Percentiles rank a stretch among this genome's conserved stretches.
Evolutionary conservation across 1,284 basidiomycete species (phyloP).

Genomic region (Sporisorium sorghi): DNA sequence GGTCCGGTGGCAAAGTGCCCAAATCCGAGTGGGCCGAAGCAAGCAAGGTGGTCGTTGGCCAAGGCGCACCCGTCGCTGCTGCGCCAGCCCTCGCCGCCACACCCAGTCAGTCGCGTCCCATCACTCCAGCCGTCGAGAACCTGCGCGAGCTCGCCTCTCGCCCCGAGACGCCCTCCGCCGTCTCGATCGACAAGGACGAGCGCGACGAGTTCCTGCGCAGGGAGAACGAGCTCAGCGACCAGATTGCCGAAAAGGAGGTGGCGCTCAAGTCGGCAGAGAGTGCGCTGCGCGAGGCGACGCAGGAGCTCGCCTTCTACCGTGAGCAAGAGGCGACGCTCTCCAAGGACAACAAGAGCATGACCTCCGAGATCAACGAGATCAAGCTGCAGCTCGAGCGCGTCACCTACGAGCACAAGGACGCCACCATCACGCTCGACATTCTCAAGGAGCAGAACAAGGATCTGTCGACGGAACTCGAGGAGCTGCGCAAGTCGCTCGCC

Average conservation of each 20-base stretch:
- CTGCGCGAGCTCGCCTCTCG: slow-evolving; percentile 74
- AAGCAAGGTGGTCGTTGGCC: slow-evolving; percentile 73
- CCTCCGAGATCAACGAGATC: slow-evolving; percentile 83
- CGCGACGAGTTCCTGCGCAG: slow-evolving; percentile 94
- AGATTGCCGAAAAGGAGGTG: slow-evolving; percentile 82
- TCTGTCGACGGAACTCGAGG: slow-evolving; percentile 87
- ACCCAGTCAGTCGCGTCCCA: slow-evolving; percentile 70
- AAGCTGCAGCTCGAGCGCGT: slow-evolving; percentile 90
- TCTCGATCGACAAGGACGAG: slow-evolving; percentile 93
- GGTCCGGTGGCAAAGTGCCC: slow-evolving; percentile 86
- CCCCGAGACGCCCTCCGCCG: slow-evolving; percentile 76
- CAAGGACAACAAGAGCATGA: slow-evolving; percentile 60
- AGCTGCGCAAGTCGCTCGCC: slow-evolving; percentile 73
- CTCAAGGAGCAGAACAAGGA: slow-evolving; percentile 95
- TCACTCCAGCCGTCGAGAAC: slow-evolving; percentile 83
- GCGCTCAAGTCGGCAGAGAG: slow-evolving; percentile 55
- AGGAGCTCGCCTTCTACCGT: slow-evolving; percentile 87
- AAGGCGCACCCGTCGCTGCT: slow-evolving; percentile 50
- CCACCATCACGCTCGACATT: slow-evolving; percentile 92
- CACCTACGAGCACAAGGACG: slow-evolving; percentile 95
- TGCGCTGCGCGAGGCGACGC: slow-evolving; percentile 73
- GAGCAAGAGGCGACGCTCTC: slow-evolving; percentile 75
- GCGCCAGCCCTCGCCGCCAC: slow-evolving; percentile 57
- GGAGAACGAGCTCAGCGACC: slow-evolving; percentile 96
- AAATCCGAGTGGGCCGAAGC: slow-evolving; percentile 84